Evolutionary conservation across 2,329 filamentous ascomycete species (phyloP).

Genomic region (Claviceps sp.): DNA sequence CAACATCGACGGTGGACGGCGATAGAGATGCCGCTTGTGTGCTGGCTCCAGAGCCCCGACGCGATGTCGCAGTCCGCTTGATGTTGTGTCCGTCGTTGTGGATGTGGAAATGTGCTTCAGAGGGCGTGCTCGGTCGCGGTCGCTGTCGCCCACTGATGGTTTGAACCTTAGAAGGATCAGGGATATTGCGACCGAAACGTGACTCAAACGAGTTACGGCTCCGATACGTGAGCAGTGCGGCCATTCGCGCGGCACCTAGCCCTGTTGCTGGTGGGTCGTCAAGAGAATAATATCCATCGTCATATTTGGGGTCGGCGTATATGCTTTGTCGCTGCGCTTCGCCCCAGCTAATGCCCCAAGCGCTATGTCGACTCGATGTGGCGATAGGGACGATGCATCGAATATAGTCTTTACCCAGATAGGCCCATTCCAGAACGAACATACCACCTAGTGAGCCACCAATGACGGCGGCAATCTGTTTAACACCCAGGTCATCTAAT

Average conservation of each 20-base stretch:
- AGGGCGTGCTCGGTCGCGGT: slow-evolving; percentile 45
- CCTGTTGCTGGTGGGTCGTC: slow-evolving; percentile 77
- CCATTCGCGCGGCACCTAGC: slow-evolving; percentile 90
- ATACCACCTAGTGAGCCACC: slow-evolving; percentile 81
- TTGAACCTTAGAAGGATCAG: slow-evolving; percentile 70
- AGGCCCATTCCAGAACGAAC: slow-evolving; percentile 86
- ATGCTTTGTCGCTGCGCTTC: slow-evolving; percentile 86
- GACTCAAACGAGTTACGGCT: slow-evolving; percentile 95
- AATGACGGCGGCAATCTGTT: slow-evolving; percentile 64
- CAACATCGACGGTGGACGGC: slow-evolving; percentile 5
- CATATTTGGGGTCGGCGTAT: slow-evolving; percentile 96
- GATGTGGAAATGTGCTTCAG: slow-evolving; percentile 63
- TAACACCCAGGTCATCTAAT: slow-evolving; percentile 67
- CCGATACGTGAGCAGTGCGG: slow-evolving; percentile 86
- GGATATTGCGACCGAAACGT: slow-evolving; percentile 84
- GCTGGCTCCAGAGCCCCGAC: slow-evolving; percentile 26
- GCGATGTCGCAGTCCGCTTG: slow-evolving; percentile 38
- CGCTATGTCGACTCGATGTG: slow-evolving; percentile 71
- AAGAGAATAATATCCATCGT: slow-evolving; percentile 88
- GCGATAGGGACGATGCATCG: slow-evolving; percentile 70
- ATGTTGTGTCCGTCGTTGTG: slow-evolving; percentile 71
- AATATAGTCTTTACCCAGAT: slow-evolving; percentile 78
- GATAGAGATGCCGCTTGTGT: slow-evolving; percentile 8
- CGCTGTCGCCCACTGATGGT: slow-evolving; percentile 60
- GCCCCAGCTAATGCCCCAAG: slow-evolving; percentile 85